These are phyloP conservation scores for Pistacia vera DNA, from an alignment of 345 rosid species.

Conservation along the genomic window DNA sequence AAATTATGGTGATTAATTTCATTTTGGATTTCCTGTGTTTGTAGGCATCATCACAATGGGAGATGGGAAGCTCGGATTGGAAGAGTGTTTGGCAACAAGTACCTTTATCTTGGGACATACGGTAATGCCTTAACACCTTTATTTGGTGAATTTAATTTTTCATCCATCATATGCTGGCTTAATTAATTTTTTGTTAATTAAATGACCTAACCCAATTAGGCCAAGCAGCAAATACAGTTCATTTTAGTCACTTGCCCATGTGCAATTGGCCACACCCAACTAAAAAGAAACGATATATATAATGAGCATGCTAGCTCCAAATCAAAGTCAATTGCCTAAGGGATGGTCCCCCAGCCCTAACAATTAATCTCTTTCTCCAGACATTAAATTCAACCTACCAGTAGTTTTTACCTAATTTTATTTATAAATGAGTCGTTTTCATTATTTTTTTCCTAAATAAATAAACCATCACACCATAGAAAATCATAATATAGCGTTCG, in stretches of 20 bases:
- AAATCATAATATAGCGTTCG: too few relatives aligned
- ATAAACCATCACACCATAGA: too few relatives aligned
- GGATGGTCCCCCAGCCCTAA: neutral
- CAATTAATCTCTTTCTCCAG: neutral
- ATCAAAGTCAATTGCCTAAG: neutral
- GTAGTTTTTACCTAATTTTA: neutral
- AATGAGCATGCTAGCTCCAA: neutral
- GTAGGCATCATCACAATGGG: slow-evolving; percentile 75
- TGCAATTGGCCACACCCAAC: neutral
- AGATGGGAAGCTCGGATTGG: slow-evolving; percentile 91
- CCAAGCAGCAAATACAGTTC: neutral
- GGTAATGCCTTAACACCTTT: slow-evolving; percentile 33
- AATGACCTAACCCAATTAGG: neutral
- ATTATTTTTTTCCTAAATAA: too few relatives aligned
- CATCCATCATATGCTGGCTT: neutral
- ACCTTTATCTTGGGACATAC: slow-evolving; percentile 73
- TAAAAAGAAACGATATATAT: neutral
- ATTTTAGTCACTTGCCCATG: neutral
- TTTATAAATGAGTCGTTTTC: too few relatives aligned
- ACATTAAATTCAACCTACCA: neutral
- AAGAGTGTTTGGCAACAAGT: slow-evolving; percentile 75
- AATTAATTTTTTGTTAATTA: too few relatives aligned
- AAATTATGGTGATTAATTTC: neutral
- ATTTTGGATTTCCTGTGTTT: neutral
- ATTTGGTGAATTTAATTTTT: too few relatives aligned